Base-by-base conservation (phyloP, 2,329 filamentous ascomycete species). In the Clonostachys rosea region DNA sequence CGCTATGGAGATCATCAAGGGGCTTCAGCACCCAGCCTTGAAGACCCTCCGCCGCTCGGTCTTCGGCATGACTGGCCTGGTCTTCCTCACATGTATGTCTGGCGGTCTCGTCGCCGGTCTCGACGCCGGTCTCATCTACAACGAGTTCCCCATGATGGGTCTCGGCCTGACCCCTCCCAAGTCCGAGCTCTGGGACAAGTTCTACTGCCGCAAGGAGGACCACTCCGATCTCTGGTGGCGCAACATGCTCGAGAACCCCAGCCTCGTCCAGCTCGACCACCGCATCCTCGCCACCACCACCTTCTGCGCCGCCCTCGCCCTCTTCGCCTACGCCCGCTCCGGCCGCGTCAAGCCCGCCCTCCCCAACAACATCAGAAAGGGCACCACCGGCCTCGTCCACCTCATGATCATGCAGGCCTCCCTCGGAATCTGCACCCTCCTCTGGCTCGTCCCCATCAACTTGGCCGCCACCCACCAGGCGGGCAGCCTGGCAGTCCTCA, bases 131-230 rank as follows among this genome's bases (percentile, higher is more conserved):
- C 77, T 99, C 48, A 97, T 99, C 68, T 99, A 99, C 76, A 99
- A 99, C 65, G 91, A 99, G 67, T 97, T 99, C 66, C 94, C 94
- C 7, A 89, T 81, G 68, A 99, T 99, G 94, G 94, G 94, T 9
- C 68, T 82, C 5, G 90, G 91, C 11, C 72, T 95, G 18, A 78
- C 89, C 1, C 92, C 92, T 2, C 92, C 92, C 1, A 82, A 78
- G 60, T 76, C 81, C 10, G 92, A 97, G 70, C 83, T 97, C 34
- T 91, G 89, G 66, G 86, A 92, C 60, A 74, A 80, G 36, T 95
- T 90, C 71, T 96, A 96, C 78, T 86, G 84, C 49, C 87, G 91
- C 59, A 81, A 79, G 49, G 76, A 85, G 39, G 90, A 96, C 63
- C 74, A 79, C 40, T 85, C 84, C 12, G 95, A 99, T 60, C 74